Conservation (phyloP, 495 filamentous ascomycete genomes). For the Penicillium ochrochloron region DNA sequence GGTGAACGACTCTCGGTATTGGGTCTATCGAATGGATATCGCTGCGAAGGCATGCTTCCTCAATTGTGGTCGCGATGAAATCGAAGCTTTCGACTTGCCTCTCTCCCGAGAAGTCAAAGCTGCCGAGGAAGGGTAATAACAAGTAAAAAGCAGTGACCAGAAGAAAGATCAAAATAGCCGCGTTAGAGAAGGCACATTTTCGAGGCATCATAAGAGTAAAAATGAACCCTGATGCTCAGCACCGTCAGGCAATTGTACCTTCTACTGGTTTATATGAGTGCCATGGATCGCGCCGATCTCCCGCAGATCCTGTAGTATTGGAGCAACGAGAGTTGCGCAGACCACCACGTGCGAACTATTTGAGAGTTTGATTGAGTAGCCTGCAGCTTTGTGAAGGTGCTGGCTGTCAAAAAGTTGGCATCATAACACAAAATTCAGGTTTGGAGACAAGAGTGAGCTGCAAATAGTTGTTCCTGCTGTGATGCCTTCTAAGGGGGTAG, state of each 20-base stretch:
- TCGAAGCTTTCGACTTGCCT: constrained; percentile 14
- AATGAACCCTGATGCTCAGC: background rate
- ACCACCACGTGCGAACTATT: background rate
- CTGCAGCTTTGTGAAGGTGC: background rate
- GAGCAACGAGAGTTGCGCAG: background rate
- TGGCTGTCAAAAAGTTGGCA: background rate
- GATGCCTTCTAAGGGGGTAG: too few relatives aligned
- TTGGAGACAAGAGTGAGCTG: background rate
- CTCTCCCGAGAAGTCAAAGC: background rate
- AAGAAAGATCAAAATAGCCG: background rate
- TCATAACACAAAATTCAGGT: background rate
- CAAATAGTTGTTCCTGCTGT: background rate
- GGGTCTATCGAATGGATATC: constrained; percentile 23
- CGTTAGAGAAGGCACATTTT: background rate
- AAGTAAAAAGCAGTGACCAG: background rate
- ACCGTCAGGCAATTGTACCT: background rate
- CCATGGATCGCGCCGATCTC: background rate
- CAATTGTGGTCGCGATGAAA: constrained; percentile 14
- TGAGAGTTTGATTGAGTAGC: background rate
- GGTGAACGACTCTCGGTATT: constrained; percentile 54
- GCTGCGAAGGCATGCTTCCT: constrained; percentile 12
- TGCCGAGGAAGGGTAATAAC: background rate
- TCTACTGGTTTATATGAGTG: background rate
- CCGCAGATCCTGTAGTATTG: background rate
- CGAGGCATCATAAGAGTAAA: background rate